Percentiles rank a stretch among this genome's conserved stretches.
Conservation (phyloP, 108 stramenopile genomes). For the Mediolabrus comicus region DNA sequence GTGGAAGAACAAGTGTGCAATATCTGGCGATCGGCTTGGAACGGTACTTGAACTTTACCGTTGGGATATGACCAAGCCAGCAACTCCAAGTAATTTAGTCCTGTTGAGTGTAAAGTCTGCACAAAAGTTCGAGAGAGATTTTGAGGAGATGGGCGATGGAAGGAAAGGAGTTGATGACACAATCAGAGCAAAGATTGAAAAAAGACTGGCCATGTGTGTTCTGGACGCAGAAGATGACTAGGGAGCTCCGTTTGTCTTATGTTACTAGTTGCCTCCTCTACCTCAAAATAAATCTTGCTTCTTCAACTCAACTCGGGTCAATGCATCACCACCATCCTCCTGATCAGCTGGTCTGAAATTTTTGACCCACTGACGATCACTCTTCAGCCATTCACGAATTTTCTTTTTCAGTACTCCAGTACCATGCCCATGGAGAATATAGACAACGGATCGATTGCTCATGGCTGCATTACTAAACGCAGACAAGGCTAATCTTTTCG, state of each 20-base stretch:
- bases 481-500: constrained; percentile 52
- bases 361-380: constrained; percentile 61
- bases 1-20: constrained; percentile 82
- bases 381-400: constrained; percentile 64
- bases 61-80: constrained; percentile 70
- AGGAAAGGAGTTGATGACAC: constrained; percentile 38
- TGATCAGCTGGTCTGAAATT: constrained; percentile 61
- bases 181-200: constrained; percentile 41
- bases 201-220: constrained; percentile 39
- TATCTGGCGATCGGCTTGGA: constrained; percentile 77
- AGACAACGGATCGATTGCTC: constrained; percentile 53
- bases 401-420: constrained; percentile 78
- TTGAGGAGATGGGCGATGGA: constrained; percentile 43
- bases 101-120: constrained; percentile 65
- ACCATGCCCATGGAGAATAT: constrained; percentile 82
- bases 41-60: constrained; percentile 69
- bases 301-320: constrained; percentile 69
- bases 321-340: constrained; percentile 86
- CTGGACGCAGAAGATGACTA: constrained; percentile 39
- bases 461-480: constrained; percentile 57
- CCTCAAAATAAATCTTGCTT: constrained; percentile 30
- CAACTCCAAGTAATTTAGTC: constrained; percentile 75
- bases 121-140: constrained; percentile 58
- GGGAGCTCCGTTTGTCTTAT: not conserved
- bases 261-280: not conserved